Base-by-base conservation (phyloP, 768 basidiomycete genomes). In the Collybia sordida region DNA sequence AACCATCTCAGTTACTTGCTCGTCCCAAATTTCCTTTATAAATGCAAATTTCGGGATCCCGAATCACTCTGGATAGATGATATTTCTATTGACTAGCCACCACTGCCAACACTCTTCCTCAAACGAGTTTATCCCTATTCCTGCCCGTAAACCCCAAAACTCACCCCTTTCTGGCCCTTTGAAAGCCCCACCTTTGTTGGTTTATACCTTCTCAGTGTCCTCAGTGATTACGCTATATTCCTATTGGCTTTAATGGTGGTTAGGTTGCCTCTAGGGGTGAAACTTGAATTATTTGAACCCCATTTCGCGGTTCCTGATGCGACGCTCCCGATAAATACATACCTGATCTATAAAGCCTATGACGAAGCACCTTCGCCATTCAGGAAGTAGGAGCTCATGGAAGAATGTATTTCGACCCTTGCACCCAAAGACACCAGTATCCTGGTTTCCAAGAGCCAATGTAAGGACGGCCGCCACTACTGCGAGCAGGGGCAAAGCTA, bases 201-300 rank as follows among this genome's bases (percentile, higher is more conserved):
- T 31, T 14, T 31, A 31, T 31, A n/a, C n/a, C n/a, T n/a, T 31
- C 9, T 31, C 31, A 31, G 9, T 31, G 14, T n/a, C n/a, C n/a
- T n/a, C n/a, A n/a, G n/a, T n/a, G 14, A 31, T 12, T 14, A 31
- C 11, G 31, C 31, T 11, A 31, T 31, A 31, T 31, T 31, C 9
- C 14, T 31, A 14, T 31, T 14, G 9, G 14, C 31, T 6, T 31
- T 31, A 11, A 4, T 12, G 31, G 14, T 14, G 3, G 14, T n/a
- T 11, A 31, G 14, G 14, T 11, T 12, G 5, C 31, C 36, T 45
- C 3, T 27, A 45, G 11, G 31, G 11, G 31, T 18, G 4, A 54
- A 57, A 27, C 47, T 61, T 14, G 49, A 42, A 39, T 38, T 61
- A 12, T 59, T 58, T 27, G 60, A 61, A 19, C 58, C 58, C 1